Base-by-base conservation (phyloP, 75 land plant genomes). In the Pinus albicaulis region DNA sequence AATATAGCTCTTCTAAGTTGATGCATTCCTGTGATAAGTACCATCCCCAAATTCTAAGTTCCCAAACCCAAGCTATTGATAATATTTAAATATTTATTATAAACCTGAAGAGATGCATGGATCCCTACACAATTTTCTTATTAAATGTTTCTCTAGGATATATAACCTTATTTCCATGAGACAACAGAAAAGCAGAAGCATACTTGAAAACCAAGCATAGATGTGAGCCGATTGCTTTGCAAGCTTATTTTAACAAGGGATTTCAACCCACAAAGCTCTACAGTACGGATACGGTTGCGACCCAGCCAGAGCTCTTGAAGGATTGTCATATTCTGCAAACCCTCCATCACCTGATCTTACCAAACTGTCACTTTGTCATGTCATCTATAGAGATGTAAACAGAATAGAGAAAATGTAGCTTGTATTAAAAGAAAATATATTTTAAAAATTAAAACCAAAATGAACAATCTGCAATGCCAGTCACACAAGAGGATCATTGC, bases 301-400 rank as follows among this genome's bases (percentile, higher is more conserved):
- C 99, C 99, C 65, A 96, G 80, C 99, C 99, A 96, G 75, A 96
- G 77, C 84, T 96, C 98, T 71, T 94, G 88, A 63, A 96, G 79
- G 14, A 82, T 79, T 56, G 83, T 84, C 56, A 94, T 74, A 59
- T 80, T 91, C 66, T 92, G 79, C 76, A 96, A 78, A 57, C 91
- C 93, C 78, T 90, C 99, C 92, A 96, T 92, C 17, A 92, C 90
- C 99, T 96, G 85, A 36, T 28, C 77, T 53, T 34, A 36, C 20
- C 48, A 72, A 61, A 34, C 13, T 11, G n/a, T 24, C 55, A 72
- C 15, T 72, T 56, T 72, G 59, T 55, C 53, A 56, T 24, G 24
- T 75, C n/a, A 69, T 58, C 69, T 38, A 36, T 28, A 58, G 44
- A 20, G 38, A 61, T 14, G 66, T 61, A 26, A 56, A 76, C 15